Percentiles rank a stretch among this genome's conserved stretches.
Conservation (phyloP, 148 eudicot genomes). For the Pouteria glomerata region DNA sequence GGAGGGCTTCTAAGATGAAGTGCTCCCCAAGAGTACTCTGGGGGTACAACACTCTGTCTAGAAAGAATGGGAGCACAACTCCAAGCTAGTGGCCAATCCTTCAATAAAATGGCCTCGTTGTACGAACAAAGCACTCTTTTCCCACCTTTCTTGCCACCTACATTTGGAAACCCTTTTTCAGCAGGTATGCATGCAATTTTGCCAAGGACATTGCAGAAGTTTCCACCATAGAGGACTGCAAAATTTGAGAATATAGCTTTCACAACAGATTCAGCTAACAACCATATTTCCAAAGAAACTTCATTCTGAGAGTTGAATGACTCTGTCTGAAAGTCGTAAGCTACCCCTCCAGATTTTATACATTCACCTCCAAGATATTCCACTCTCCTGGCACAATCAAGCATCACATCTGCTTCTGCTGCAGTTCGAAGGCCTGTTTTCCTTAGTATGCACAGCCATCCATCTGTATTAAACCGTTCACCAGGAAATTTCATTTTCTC, state of each 20-base stretch:
- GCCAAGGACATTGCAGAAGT: constrained; percentile 79
- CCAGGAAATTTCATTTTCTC: constrained; percentile 87
- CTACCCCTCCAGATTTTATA: constrained; percentile 34
- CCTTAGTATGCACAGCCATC: constrained; percentile 79
- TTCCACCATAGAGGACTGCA: constrained; percentile 85
- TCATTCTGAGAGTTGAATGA: constrained; percentile 41
- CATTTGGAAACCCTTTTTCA: constrained; percentile 86
- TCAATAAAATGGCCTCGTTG: constrained; percentile 70
- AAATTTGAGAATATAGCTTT: constrained; percentile 83
- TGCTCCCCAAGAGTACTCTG: constrained; percentile 95
- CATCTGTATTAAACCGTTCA: constrained; percentile 75
- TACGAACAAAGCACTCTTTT: constrained; percentile 87
- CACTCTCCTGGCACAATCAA: constrained; percentile 87
- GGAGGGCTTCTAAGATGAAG: constrained; percentile 88
- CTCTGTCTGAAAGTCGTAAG: constrained; percentile 56
- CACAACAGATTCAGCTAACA: constrained; percentile 75
- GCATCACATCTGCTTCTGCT: constrained; percentile 73
- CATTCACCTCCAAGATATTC: constrained; percentile 77
- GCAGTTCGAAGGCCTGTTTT: constrained; percentile 77
- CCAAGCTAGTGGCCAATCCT: constrained; percentile 99
- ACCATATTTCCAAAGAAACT: constrained; percentile 73
- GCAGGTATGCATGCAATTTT: constrained; percentile 89
- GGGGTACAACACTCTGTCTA: constrained; percentile 70
- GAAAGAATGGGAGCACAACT: constrained; percentile 82
- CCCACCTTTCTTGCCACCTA: constrained; percentile 79